phyloP scores from a whole-genome alignment of 2,329 filamentous ascomycete genomes.

The Ophiobolus disseminans region DNA sequence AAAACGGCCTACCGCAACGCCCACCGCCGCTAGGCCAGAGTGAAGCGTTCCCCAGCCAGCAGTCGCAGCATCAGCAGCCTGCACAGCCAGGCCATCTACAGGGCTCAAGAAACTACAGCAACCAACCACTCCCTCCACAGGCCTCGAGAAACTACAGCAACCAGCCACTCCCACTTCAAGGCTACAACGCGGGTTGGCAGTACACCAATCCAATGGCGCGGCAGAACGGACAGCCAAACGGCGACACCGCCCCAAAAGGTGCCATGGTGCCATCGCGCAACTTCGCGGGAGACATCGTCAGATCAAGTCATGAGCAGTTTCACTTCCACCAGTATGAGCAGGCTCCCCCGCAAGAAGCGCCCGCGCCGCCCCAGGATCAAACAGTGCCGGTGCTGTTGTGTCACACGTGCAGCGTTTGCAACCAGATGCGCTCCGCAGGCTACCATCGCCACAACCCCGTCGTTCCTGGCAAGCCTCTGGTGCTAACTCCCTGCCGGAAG shows the following conservation, averaged over 20 bases:
- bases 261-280: slow-evolving; percentile 21
- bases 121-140: slow-evolving; percentile 10
- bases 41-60: slow-evolving; percentile 16
- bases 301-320: slow-evolving; percentile 23
- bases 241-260: slow-evolving; percentile 3
- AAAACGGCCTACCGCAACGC: slow-evolving; percentile 22
- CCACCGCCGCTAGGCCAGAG: slow-evolving; percentile 25
- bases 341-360: slow-evolving; percentile 12
- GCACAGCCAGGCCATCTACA: slow-evolving; percentile 19
- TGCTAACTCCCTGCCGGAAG: slow-evolving; percentile 35
- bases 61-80: slow-evolving; percentile 10
- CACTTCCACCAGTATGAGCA: slow-evolving; percentile 23
- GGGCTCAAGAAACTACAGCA: slow-evolving; percentile 9
- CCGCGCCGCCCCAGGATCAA: slow-evolving; percentile 20
- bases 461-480: slow-evolving; percentile 37
- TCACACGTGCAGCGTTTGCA: slow-evolving; percentile 46
- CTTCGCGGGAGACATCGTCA: slow-evolving; percentile 16
- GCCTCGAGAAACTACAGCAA: slow-evolving; percentile 3
- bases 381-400: slow-evolving; percentile 35
- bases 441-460: slow-evolving; percentile 47
- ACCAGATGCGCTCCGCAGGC: slow-evolving; percentile 40
- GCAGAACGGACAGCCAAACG: slow-evolving; percentile 6
- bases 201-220: slow-evolving; percentile 19
- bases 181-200: slow-evolving; percentile 25
- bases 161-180: slow-evolving; percentile 12